Evolutionary conservation across 192 early-diverging fungal genomes (phyloP), one percentile per base, ranked within the genome.

Genomic region (Lobosporangium transversale): DNA sequence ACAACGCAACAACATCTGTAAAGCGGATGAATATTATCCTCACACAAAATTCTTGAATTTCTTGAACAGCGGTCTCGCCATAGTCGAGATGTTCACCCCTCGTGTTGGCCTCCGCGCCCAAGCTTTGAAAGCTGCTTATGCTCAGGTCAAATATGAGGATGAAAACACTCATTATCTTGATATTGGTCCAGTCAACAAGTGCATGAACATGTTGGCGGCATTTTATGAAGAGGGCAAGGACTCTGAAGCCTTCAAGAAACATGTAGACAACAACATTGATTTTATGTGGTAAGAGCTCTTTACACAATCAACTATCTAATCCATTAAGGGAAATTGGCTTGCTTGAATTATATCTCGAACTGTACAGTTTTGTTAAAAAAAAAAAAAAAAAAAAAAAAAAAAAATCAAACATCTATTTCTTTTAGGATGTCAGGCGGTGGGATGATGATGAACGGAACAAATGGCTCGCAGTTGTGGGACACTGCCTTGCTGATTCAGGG

Each of bases 391-490:
- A 3, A n/a, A 40, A n/a, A 44, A 42, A 27, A 30, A 4, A 30
- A 4, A 4, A 35, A 61, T 45, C 4, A 15, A 24, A 49, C 5
- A 15, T 42, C 31, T 63, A 51, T 23, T 27, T 10, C 8, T 27
- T 26, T 7, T 65, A 81, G 80, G 80, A 90, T 98, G 89, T 86
- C 90, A 51, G 59, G 79, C 24, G 90, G 92, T 62, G 97, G 97
- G 2, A 89, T 99, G 91, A 92, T 94, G 80, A 93, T 94, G 81
- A 94, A 93, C 68, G 96, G 96, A 11, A 99, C 97, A 17, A 98
- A 99, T 61, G 97, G 97, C 12, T 93, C 91, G 56, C 97, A 99
- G 78, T 80, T 98, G 35, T 99, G 97, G 97, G 97, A 99, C 79
- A 91, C 94, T 2, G 88, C 94, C 1, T 94, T 98, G 80, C 80